These are phyloP conservation scores for Raphanus sativus DNA, from an alignment of 345 rosid species.

Conservation along the genomic window DNA sequence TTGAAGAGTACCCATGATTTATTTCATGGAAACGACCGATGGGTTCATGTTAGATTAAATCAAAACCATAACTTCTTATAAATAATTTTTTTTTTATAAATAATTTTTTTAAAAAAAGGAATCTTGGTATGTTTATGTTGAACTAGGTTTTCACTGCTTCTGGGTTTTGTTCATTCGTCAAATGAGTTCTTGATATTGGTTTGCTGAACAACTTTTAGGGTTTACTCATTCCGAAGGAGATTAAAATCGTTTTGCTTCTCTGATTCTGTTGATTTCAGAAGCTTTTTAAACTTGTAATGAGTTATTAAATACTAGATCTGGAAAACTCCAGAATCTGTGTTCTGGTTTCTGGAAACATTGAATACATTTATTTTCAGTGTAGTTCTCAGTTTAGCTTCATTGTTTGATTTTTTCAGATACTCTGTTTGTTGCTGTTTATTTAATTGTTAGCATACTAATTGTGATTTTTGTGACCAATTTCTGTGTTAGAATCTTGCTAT, in stretches of 20 bases:
- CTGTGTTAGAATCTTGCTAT: too few species aligned
- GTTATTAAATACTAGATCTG: not conserved
- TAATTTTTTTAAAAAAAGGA: not conserved
- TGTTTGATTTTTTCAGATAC: not conserved
- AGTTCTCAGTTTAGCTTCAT: not conserved
- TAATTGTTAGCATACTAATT: not conserved
- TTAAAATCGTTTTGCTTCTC: not conserved
- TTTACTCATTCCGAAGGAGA: not conserved
- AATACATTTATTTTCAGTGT: not conserved
- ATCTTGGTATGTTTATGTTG: constrained; percentile 13
- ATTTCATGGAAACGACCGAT: constrained; percentile 8
- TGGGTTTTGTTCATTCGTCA: not conserved
- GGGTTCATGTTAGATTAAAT: constrained; percentile 26
- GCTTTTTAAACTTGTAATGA: not conserved
- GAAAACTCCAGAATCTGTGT: not conserved
- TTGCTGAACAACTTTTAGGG: constrained; percentile 15
- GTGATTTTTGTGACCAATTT: not conserved
- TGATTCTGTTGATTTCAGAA: not conserved
- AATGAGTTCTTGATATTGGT: not conserved
- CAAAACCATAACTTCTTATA: not conserved
- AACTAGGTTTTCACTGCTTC: constrained; percentile 11
- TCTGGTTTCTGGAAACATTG: not conserved
- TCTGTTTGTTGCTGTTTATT: not conserved
- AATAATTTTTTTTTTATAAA: not conserved
- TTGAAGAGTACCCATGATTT: constrained; percentile 14